Evolutionary conservation across 148 eudicot species (phyloP), one percentile per base, ranked within the genome.

Genomic region (Bassia scoparia): DNA sequence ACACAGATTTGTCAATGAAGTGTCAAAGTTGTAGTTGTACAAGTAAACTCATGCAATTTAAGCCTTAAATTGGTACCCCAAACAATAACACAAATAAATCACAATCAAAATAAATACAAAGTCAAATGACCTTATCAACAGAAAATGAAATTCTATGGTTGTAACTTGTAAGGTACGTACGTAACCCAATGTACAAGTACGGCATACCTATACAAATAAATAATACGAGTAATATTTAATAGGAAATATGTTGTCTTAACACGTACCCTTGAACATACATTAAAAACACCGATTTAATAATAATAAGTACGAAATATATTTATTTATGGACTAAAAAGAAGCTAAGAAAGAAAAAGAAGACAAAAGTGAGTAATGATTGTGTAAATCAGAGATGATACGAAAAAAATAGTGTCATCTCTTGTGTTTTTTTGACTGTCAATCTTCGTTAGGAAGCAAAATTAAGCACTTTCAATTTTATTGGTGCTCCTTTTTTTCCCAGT

Each of bases 371-470:
- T 71, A 17, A 37, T 52, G 34, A 38, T 52, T 34, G 46, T 38
- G 69, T 26, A 66, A 50, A 64, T 53, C 63, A 70, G 55, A 67
- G 17, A 54, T 55, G 27, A 67, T 55, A 64, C 52, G 33, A 30
- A 71, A 53, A 23, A 24, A 64, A 53, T 54, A 43, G 49, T 27
- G 62, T 0, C 44, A 64, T 30, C n/a, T 43, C 44, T 70, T 55
- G 33, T 44, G 46, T 65, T n/a, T 41, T 65, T n/a, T 41, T 54
- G 66, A 77, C 61, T 60, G n/a, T 48, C 48, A 71, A 71, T 77
- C 79, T 77, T 77, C 26, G 53, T 26, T 5, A 70, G 37, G 62
- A 76, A 76, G 74, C 16, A 68, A 59, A 35, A 41, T 63, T 63
- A 62, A 53, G 60, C 61, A 63, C 12, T 41, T 1, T 41, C 46